Base-by-base conservation (phyloP, 805 yeast species). In the Hanseniaspora jakobsenii region DNA sequence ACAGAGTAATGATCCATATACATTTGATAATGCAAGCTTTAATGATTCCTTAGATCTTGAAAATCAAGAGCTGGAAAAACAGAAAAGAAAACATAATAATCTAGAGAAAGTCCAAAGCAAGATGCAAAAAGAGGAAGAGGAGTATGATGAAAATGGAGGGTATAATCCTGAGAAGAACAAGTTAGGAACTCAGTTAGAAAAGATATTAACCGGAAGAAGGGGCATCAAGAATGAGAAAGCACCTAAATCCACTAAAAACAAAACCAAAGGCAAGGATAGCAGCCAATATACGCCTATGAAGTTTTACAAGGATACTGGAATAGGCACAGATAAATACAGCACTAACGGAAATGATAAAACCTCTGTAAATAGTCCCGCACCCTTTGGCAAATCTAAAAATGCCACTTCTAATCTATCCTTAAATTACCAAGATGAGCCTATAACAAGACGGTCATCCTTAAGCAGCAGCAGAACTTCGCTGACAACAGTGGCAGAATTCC, bases 101-200 rank as follows among this genome's bases (percentile, higher is more conserved):
- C 17, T 47, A 13, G 49, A 51, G 12, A 49, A 53, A 0, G 41
- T 47, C 4, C 59, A 58, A 37, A 50, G 45, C 17, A 51, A 50
- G 2, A 66, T 62, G 38, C 58, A 55, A 34, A 53, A 53, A 2
- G 53, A 59, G 3, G 59, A 55, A 45, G 51, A 50, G 1, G 42
- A 41, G 12, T 41, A 28, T 29, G 46, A 42, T n/a, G 13, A 29
- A 23, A 36, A 51, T 5, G 60, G 58, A 14, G 54, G 57, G 13
- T 59, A 60, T 36, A 60, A 61, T 40, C 66, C 63, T 0, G 49
- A 57, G 27, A 62, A 59, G 5, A 56, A 61, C 41, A 60, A 54
- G 28, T 49, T 65, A 13, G 66, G 69, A 3, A 57, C 65, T 6
- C 48, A 54, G 12, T 40, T 66, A 27, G 64, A 56, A 36, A 56